phyloP scores from a whole-genome alignment of 768 basidiomycete genomes.

The Scleroderma bovista region DNA sequence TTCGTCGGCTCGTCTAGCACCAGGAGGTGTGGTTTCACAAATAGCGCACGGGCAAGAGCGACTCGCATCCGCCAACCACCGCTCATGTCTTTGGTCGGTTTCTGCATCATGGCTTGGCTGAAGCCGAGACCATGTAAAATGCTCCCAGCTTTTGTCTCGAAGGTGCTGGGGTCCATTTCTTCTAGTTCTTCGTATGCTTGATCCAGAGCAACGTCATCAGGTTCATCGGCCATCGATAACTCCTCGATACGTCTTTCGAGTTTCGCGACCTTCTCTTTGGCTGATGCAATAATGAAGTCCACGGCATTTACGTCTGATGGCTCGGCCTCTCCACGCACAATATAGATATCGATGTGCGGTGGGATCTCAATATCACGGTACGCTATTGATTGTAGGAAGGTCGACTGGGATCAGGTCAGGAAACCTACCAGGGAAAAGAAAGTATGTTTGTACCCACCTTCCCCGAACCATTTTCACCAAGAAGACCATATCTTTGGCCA shows the following conservation, averaged over 20 bases:
- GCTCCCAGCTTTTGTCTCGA: conserved; percentile 92
- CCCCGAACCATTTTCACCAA: conserved; percentile 98
- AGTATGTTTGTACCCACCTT: conserved; percentile 54
- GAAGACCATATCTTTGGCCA: conserved; percentile 88
- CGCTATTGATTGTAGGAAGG: conserved; percentile 92
- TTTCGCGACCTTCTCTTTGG: conserved; percentile 86
- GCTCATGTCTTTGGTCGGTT: conserved; percentile 97
- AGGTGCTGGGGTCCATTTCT: conserved; percentile 92
- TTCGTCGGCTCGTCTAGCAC: conserved; percentile 92
- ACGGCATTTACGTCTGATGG: conserved; percentile 94
- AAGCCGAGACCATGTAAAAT: conserved; percentile 99
- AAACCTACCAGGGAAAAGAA: conserved; percentile 2
- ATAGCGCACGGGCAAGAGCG: conserved; percentile 90
- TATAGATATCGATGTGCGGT: conserved; percentile 93
- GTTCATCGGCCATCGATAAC: conserved; percentile 79
- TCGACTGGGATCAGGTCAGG: conserved; percentile 53
- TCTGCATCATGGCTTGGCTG: conserved; percentile 85
- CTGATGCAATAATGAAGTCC: conserved; percentile 93
- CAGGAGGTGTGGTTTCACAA: conserved; percentile 93
- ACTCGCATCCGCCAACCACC: conserved; percentile 99
- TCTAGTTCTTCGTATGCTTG: conserved; percentile 92
- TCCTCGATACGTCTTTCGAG: conserved; percentile 94
- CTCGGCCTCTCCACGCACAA: conserved; percentile 93
- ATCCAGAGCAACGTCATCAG: conserved; percentile 86
- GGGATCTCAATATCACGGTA: conserved; percentile 95